These are phyloP conservation scores for Xylariaceae sp. DNA, from an alignment of 2,329 filamentous ascomycete species.

Conservation along the genomic window DNA sequence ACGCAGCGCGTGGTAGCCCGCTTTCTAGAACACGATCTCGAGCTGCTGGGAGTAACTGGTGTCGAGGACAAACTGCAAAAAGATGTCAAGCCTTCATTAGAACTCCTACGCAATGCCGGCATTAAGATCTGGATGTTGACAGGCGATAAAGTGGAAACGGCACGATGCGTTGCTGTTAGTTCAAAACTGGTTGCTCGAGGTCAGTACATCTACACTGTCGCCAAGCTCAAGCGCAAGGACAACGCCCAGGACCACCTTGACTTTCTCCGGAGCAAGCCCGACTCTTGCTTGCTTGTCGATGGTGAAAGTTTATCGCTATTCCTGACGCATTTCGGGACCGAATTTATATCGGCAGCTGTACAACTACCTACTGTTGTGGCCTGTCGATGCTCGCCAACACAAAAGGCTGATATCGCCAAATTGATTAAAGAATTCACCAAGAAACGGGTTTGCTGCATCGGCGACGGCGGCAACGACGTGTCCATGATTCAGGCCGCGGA, in stretches of 20 bases:
- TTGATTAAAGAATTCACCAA: conserved; percentile 89
- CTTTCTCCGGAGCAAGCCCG: conserved; percentile 82
- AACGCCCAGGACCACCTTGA: conserved; percentile 85
- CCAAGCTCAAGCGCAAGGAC: conserved; percentile 79
- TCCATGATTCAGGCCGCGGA: conserved; percentile 99
- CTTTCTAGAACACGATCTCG: conserved; percentile 82
- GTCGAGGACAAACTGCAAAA: conserved; percentile 96
- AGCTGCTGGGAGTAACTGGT: conserved; percentile 93
- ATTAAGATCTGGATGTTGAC: conserved; percentile 99
- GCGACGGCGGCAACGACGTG: conserved; percentile 96
- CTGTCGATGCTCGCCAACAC: conserved; percentile 92
- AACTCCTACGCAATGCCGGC: conserved; percentile 91
- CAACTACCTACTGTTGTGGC: conserved; percentile 88
- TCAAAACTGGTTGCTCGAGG: conserved; percentile 90
- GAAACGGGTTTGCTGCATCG: conserved; percentile 96
- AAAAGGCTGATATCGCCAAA: conserved; percentile 90
- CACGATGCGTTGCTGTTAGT: conserved; percentile 90
- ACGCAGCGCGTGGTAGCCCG: conserved; percentile 79
- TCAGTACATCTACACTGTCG: conserved; percentile 93
- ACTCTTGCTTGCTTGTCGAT: conserved; percentile 86
- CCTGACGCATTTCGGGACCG: conserved; percentile 74
- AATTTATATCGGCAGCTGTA: conserved; percentile 88
- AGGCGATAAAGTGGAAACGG: conserved; percentile 97
- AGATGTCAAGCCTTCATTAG: conserved; percentile 92
- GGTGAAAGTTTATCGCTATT: conserved; percentile 86